These are phyloP conservation scores for Pyricularia sp. DNA, from an alignment of 2,329 filamentous ascomycete species.

Conservation along the genomic window DNA sequence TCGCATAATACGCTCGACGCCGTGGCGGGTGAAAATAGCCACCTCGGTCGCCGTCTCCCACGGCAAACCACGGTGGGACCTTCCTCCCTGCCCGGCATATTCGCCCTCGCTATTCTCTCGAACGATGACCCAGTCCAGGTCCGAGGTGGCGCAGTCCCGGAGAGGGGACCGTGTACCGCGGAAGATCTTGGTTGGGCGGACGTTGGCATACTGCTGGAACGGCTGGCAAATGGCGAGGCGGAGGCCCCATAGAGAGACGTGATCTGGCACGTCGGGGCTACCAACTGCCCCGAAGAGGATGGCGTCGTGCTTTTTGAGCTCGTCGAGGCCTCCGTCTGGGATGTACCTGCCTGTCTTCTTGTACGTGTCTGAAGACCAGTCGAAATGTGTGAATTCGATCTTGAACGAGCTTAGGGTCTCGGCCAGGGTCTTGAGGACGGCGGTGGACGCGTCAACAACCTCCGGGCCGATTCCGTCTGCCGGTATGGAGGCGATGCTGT, in stretches of 20 bases:
- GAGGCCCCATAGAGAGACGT: slow-evolving; percentile 56
- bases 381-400: slow-evolving; percentile 51
- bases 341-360: slow-evolving; percentile 58
- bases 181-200: slow-evolving; percentile 51
- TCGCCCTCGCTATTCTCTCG: slow-evolving; percentile 59
- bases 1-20: slow-evolving; percentile 49
- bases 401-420: slow-evolving; percentile 45
- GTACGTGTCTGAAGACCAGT: slow-evolving; percentile 60
- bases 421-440: slow-evolving; percentile 20
- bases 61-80: slow-evolving; percentile 42
- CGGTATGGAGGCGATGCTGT: slow-evolving; percentile 11
- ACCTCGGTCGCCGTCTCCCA: slow-evolving; percentile 55
- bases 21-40: slow-evolving; percentile 51
- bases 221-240: slow-evolving; percentile 55
- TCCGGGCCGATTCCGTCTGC: slow-evolving; percentile 22
- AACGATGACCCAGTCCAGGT: slow-evolving; percentile 57
- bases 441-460: slow-evolving; percentile 24
- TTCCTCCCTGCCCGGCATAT: slow-evolving; percentile 54
- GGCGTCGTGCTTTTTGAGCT: slow-evolving; percentile 28
- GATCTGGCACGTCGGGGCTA: slow-evolving; percentile 47
- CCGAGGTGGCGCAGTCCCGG: slow-evolving; percentile 32
- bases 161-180: slow-evolving; percentile 48
- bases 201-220: slow-evolving; percentile 58
- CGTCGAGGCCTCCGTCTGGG: slow-evolving; percentile 47
- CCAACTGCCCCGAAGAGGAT: slow-evolving; percentile 22